Percentiles rank a stretch among this genome's conserved stretches.
Conservation (phyloP, 2,329 filamentous ascomycete genomes). For the Parascedosporium putredinis region DNA sequence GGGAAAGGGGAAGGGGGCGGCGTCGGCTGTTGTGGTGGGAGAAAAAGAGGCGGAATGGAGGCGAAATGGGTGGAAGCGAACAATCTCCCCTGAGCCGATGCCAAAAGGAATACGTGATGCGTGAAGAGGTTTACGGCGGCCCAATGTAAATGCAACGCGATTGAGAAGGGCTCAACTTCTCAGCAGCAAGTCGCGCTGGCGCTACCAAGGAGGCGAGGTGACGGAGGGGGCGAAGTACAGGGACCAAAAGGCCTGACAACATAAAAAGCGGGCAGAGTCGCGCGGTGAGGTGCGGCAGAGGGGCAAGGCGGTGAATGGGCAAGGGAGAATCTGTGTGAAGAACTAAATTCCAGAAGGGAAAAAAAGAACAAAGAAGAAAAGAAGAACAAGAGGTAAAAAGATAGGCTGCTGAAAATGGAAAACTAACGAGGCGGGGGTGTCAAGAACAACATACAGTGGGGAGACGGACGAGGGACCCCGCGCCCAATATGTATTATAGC, state of each 20-base stretch:
- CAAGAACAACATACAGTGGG: neutral
- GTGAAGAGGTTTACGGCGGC: neutral
- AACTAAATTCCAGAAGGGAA: neutral
- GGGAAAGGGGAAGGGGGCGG: neutral
- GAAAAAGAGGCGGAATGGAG: neutral
- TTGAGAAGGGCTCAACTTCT: neutral
- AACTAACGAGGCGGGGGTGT: neutral
- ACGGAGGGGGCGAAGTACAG: slow-evolving; percentile 1
- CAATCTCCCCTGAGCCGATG: neutral
- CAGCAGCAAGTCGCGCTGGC: neutral
- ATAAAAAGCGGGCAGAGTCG: too few species aligned
- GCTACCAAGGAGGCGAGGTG: neutral
- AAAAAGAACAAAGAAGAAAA: neutral
- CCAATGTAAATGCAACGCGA: slow-evolving; percentile 3
- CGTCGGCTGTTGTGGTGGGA: neutral
- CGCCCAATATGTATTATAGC: neutral
- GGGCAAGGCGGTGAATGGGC: neutral
- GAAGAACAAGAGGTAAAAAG: too few species aligned
- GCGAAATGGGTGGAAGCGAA: neutral
- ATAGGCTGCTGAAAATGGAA: too few species aligned
- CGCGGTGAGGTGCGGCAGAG: neutral
- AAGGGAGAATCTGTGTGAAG: neutral
- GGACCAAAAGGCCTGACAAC: neutral
- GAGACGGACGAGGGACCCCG: neutral
- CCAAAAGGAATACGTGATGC: neutral